Conservation (phyloP, 2,329 filamentous ascomycete genomes). For the Byssochlamys sp. region DNA sequence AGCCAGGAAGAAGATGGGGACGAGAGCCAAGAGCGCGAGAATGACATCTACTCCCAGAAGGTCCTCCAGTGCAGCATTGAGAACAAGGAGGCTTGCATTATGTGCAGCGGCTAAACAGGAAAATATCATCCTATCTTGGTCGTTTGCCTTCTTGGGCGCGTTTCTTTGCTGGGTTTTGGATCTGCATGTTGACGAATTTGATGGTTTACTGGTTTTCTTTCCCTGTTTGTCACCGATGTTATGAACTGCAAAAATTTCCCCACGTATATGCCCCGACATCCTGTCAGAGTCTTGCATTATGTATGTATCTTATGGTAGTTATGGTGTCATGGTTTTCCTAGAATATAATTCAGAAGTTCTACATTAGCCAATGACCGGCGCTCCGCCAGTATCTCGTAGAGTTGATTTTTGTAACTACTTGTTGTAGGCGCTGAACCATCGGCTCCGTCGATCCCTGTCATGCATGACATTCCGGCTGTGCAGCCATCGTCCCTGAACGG, state of each 20-base stretch:
- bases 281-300: background rate
- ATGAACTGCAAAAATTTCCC: background rate
- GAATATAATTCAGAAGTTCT: background rate
- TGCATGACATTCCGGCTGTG: too few relatives aligned
- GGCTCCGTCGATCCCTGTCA: too few relatives aligned
- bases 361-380: background rate
- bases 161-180: background rate
- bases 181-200: background rate
- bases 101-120: constrained; percentile 80
- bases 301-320: background rate
- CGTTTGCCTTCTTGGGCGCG: constrained; percentile 4
- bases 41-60: constrained; percentile 90
- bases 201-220: background rate
- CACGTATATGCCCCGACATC: background rate
- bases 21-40: constrained; percentile 65
- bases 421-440: too few relatives aligned
- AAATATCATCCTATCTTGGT: constrained; percentile 2
- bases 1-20: constrained; percentile 55
- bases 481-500: too few relatives aligned
- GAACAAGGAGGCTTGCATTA: constrained; percentile 85
- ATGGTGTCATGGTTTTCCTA: background rate
- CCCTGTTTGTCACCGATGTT: background rate
- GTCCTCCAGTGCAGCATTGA: constrained; percentile 92
- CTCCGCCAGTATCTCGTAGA: background rate
- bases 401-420: too few relatives aligned